Conservation (phyloP, 2,329 filamentous ascomycete genomes). For the Diaporthe nobilis region DNA sequence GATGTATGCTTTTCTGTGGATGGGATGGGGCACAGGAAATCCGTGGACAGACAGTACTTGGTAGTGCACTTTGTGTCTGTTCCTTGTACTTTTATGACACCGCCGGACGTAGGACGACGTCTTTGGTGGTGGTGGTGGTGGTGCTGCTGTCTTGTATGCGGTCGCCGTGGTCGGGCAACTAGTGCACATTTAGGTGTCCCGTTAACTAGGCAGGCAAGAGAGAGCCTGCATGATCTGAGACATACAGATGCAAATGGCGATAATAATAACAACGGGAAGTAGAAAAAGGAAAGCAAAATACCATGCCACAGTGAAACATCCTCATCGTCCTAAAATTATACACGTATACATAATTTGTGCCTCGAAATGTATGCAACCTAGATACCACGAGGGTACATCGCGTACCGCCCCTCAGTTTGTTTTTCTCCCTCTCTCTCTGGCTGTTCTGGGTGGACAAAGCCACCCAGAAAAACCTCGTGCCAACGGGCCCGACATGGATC, state of each 20-base stretch:
- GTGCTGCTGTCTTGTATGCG: neutral
- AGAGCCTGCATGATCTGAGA: slow-evolving; percentile 19
- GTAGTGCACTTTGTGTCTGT: neutral
- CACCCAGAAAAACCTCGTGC: slow-evolving; percentile 3
- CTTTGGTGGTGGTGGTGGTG: neutral
- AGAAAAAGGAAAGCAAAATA: neutral
- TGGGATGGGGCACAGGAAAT: neutral
- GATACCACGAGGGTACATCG: neutral
- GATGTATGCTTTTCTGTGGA: neutral
- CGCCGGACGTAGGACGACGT: neutral
- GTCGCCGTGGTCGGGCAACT: neutral
- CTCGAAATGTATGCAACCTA: neutral
- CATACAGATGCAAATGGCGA: neutral
- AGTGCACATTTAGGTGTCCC: neutral
- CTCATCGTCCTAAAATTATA: neutral
- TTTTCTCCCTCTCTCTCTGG: neutral
- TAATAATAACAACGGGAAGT: neutral
- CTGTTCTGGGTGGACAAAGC: neutral
- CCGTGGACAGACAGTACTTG: no score
- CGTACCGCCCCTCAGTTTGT: neutral
- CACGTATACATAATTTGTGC: neutral
- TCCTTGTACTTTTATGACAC: slow-evolving; percentile 13
- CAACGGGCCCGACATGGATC: slow-evolving; percentile 34
- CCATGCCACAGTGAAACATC: neutral
- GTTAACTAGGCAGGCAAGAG: neutral